Percentiles rank a stretch among this genome's conserved stretches.
phyloP scores from a whole-genome alignment of 1,284 basidiomycete genomes.

The Athelia sp. region DNA sequence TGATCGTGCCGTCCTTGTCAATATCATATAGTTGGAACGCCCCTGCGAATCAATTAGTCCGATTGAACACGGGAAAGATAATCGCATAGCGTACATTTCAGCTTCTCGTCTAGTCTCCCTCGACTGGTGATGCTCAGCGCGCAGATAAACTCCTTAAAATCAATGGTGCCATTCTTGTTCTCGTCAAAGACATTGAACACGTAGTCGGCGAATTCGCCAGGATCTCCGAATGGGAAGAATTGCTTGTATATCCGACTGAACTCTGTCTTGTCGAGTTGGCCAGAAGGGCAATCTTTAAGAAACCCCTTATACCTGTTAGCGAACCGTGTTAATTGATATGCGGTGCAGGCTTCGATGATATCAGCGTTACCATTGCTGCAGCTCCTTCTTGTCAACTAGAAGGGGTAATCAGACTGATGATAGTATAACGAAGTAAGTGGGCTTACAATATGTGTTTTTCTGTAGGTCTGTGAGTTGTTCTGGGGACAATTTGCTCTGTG shows the following conservation, averaged over 20 bases:
- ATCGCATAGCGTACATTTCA: slow-evolving; percentile 73
- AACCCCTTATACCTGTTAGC: slow-evolving; percentile 92
- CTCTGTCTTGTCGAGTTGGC: slow-evolving; percentile 93
- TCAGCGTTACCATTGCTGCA: slow-evolving; percentile 86
- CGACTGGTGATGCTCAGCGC: slow-evolving; percentile 94
- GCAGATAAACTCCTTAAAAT: slow-evolving; percentile 99
- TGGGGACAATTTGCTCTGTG: slow-evolving; percentile 92
- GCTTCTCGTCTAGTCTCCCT: slow-evolving; percentile 95
- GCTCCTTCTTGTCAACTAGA: slow-evolving; percentile 98
- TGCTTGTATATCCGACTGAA: slow-evolving; percentile 99
- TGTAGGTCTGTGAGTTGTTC: slow-evolving; percentile 96
- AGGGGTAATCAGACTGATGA: slow-evolving; percentile 15
- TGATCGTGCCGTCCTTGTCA: slow-evolving; percentile 94
- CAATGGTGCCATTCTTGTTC: slow-evolving; percentile 94
- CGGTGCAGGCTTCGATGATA: slow-evolving; percentile 5
- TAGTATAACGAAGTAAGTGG: slow-evolving; percentile 12
- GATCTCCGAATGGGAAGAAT: slow-evolving; percentile 99
- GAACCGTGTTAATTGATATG: slow-evolving; percentile 9
- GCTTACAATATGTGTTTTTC: slow-evolving; percentile 97
- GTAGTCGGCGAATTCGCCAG: slow-evolving; percentile 94
- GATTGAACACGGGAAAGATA: slow-evolving; percentile 10
- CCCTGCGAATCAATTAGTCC: slow-evolving; percentile 54
- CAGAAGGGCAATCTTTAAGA: slow-evolving; percentile 97
- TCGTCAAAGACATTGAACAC: slow-evolving; percentile 98
- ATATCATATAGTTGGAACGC: slow-evolving; percentile 99